Evolutionary conservation across 2,329 filamentous ascomycete genomes (phyloP).

Genomic region (Aspergillus sp.): DNA sequence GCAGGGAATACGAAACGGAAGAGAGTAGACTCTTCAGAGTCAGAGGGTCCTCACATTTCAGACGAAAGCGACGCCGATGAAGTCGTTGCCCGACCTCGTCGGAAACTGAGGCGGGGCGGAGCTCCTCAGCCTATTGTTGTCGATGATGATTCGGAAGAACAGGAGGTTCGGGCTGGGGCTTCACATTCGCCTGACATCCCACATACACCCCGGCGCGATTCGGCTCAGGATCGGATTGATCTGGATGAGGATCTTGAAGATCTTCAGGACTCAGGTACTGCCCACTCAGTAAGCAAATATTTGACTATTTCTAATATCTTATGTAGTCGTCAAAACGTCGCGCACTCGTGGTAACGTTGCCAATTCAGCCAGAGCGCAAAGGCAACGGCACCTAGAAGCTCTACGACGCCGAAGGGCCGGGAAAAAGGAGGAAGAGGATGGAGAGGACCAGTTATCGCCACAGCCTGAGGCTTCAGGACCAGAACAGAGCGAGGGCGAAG

Average conservation of each 20-base stretch:
- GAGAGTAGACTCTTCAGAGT: slow-evolving; percentile 12
- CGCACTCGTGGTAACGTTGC: slow-evolving; percentile 43
- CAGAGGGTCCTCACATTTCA: neutral
- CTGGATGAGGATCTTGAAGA: slow-evolving; percentile 47
- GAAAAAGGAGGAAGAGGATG: slow-evolving; percentile 31
- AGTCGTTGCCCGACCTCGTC: slow-evolving; percentile 22
- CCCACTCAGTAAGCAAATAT: neutral
- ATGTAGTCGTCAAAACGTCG: slow-evolving; percentile 34
- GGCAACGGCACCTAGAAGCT: slow-evolving; percentile 43
- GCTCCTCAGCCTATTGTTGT: slow-evolving; percentile 25
- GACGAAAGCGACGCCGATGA: slow-evolving; percentile 32
- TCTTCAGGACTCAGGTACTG: slow-evolving; percentile 44
- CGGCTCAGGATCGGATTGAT: slow-evolving; percentile 40
- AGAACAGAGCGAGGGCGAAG: slow-evolving; percentile 24
- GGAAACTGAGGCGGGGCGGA: slow-evolving; percentile 31
- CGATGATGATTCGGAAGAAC: slow-evolving; percentile 31
- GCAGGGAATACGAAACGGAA: slow-evolving; percentile 16
- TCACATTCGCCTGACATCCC: slow-evolving; percentile 27
- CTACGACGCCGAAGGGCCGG: slow-evolving; percentile 46
- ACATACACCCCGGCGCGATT: slow-evolving; percentile 24
- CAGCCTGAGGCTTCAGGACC: slow-evolving; percentile 17
- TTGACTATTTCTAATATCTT: neutral
- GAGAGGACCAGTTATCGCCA: slow-evolving; percentile 21
- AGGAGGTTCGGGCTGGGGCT: slow-evolving; percentile 24
- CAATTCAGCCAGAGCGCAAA: slow-evolving; percentile 39